Percentiles rank a stretch among this genome's conserved stretches.
These are phyloP conservation scores for Zygoascus tannicola DNA, from an alignment of 805 yeast species.

Conservation along the genomic window DNA sequence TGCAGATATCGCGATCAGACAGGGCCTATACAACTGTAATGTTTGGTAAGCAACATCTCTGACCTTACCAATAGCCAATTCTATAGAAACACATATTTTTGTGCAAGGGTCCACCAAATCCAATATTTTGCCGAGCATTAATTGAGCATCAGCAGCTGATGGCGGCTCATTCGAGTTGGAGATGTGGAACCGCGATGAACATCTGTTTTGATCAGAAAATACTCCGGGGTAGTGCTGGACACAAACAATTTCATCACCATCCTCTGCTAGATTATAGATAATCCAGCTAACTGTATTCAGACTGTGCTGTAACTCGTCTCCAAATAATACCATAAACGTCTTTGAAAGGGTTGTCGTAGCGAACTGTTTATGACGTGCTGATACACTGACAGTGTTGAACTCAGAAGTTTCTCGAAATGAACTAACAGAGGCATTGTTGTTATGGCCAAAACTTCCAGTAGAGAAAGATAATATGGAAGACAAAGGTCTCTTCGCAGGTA, in stretches of 20 bases:
- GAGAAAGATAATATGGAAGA: neutral
- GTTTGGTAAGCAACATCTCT: conserved; percentile 49
- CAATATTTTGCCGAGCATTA: conserved; percentile 9
- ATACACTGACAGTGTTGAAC: conserved; percentile 11
- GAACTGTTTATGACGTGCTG: conserved; percentile 14
- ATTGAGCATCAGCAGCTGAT: conserved; percentile 11
- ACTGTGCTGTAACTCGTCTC: conserved; percentile 11
- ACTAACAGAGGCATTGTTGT: neutral
- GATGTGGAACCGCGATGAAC: conserved; percentile 10
- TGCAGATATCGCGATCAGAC: conserved; percentile 46
- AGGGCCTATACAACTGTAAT: conserved; percentile 53
- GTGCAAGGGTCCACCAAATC: conserved; percentile 9
- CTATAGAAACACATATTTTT: conserved; percentile 38
- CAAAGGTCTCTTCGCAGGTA: neutral
- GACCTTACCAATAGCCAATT: conserved; percentile 50
- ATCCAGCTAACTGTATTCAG: conserved; percentile 15
- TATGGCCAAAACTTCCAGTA: neutral
- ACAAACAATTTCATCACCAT: conserved; percentile 20
- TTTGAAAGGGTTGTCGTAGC: conserved; percentile 8
- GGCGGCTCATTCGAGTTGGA: neutral
- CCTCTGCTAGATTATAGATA: conserved; percentile 11
- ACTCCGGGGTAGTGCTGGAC: conserved; percentile 12
- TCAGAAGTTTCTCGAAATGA: conserved; percentile 2
- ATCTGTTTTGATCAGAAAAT: neutral
- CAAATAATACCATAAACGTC: conserved; percentile 15